Conservation (phyloP, 2,329 filamentous ascomycete species). For the Trichophyton simii region DNA sequence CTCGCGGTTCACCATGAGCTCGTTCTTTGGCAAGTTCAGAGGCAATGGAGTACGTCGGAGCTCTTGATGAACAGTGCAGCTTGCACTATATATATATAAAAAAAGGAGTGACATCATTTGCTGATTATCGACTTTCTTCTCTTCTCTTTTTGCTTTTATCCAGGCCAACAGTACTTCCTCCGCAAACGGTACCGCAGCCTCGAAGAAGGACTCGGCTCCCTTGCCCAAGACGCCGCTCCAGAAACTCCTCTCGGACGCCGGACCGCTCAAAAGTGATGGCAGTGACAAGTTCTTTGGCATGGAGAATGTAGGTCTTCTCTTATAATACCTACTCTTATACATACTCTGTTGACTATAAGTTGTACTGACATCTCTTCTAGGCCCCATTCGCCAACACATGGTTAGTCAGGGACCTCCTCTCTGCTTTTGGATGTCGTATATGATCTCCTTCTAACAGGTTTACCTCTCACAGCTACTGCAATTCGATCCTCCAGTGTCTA, state of each 20-base stretch:
- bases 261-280: constrained; percentile 69
- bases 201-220: constrained; percentile 49
- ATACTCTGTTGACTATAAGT: neutral
- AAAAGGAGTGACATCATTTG: too few relatives aligned
- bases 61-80: constrained; percentile 11
- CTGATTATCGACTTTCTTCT: neutral
- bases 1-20: constrained; percentile 22
- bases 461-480: constrained; percentile 65
- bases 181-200: constrained; percentile 33
- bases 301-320: constrained; percentile 53
- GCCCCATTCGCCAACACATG: constrained; percentile 90
- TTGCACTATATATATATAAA: neutral
- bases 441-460: constrained; percentile 6
- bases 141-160: constrained; percentile 5
- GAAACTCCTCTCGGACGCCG: constrained; percentile 70
- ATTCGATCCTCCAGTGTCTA: constrained; percentile 93
- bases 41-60: constrained; percentile 25
- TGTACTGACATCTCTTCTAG: constrained; percentile 14
- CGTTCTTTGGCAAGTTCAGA: constrained; percentile 30
- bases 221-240: constrained; percentile 48
- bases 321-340: too few relatives aligned
- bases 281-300: constrained; percentile 98
- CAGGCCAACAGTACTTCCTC: constrained; percentile 36
- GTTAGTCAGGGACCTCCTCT: constrained; percentile 40
- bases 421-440: neutral